A percentile compares a stretch with the other conserved stretches of the same genome.
phyloP scores from a whole-genome alignment of 345 rosid species.

The Eucalyptus brandiana region DNA sequence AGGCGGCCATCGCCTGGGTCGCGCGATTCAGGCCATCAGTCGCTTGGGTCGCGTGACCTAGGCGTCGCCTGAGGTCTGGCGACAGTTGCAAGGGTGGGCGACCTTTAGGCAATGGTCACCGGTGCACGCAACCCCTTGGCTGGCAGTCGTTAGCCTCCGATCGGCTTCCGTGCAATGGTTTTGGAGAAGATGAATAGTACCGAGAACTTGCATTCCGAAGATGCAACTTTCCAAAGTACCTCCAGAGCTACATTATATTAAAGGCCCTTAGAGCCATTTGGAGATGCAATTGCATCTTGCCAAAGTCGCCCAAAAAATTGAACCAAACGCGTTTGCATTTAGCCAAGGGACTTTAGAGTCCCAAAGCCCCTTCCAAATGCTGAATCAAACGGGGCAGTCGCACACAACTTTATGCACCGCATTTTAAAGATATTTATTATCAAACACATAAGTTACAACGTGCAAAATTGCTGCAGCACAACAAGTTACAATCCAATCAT shows the following conservation, averaged over 20 bases:
- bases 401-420: neutral
- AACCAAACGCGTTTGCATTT: too few relatives aligned
- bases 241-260: too few relatives aligned
- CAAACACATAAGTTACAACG: neutral
- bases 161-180: accelerated
- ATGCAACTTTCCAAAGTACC: too few relatives aligned
- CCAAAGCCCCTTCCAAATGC: too few relatives aligned
- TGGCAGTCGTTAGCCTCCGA: accelerated
- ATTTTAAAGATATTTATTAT: neutral
- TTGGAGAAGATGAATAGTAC: too few relatives aligned
- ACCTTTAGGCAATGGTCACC: accelerated
- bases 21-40: accelerated
- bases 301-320: too few relatives aligned
- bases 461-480: too few relatives aligned
- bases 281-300: accelerated
- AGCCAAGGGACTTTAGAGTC: too few relatives aligned
- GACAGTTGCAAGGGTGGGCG: accelerated
- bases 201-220: accelerated
- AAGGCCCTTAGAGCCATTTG: too few relatives aligned
- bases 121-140: accelerated
- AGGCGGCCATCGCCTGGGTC: too few relatives aligned
- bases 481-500: too few relatives aligned
- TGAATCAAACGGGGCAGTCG: neutral
- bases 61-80: accelerated
- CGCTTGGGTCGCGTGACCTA: accelerated